Evolutionary conservation across 2,329 filamentous ascomycete species (phyloP), one percentile per base, ranked within the genome.

Genomic region (Venturia aucupariae): DNA sequence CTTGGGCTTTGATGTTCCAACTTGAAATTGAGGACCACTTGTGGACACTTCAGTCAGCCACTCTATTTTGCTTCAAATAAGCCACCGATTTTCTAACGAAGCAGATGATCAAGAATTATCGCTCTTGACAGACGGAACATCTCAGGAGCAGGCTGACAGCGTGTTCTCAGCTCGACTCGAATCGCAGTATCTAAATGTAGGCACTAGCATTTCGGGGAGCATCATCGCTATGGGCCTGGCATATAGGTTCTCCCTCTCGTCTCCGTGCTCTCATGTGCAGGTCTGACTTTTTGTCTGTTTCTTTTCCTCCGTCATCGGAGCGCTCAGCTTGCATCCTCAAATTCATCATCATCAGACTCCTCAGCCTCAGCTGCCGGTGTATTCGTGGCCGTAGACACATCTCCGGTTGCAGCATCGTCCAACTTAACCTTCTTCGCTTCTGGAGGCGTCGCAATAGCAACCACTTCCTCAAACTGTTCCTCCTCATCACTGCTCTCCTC

Each of bases 341-440:
- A 80, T 64, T 80, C 78, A 57, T 80, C 76, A 30, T 77, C 75
- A 27, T 75, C 79, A 68, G 79, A 78, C 42, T 79, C 78, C 10
- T 78, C 78, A 30, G 75, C 78, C 51, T 77, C 77, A 10, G 73
- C 75, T 2, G 68, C 72, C 1, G 77, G 75, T 13, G 74, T 73
- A 32, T 42, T 57, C 17, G 51, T 57, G 15, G 51, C 51, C 5
- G 51, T 32, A 32, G 51, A 57, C 35, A 35, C 42, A 30, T 62
- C 39, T 39, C 68, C 71, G 6, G 71, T 71, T 1, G 74, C 74
- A 8, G 73, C 70, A 4, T 72, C 72, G 63, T 87, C 85, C 22
- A 87, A 72, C 73, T 86, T 87, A 55, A 84, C 79, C 67, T 83
- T 83, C 77, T 90, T 90, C 11, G 79, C 75, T 15, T 81, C 78